Evolutionary conservation across 208 protist genomes (phyloP), one percentile per base, ranked within the genome.

Genomic region (Leishmania amazonensis): DNA sequence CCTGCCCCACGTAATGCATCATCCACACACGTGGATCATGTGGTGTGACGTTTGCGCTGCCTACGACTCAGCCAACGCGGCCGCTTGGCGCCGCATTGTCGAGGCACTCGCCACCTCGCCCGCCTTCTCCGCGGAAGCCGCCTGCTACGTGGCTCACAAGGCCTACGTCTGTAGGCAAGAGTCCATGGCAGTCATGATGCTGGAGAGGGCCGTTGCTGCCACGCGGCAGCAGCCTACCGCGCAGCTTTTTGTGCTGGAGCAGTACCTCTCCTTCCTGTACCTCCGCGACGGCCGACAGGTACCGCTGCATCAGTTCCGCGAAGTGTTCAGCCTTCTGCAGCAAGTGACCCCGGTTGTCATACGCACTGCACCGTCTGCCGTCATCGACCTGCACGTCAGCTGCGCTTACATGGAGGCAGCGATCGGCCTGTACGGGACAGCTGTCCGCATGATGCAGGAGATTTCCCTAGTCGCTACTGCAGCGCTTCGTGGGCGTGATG

Each of bases 201-300:
- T 92, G 73, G 93, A 96, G 81, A 78, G 83, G 3, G 85, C 87
- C 24, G 70, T 93, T 38, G 81, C 84, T 9, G 76, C 75, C 8
- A 86, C 91, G 40, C 79, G 83, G 28, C 76, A 74, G n/a, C 45
- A 78, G 1, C 86, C 90, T 0, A 75, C 86, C 13, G 84, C 87
- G 38, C 77, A 90, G 38, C 53, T 95, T 0, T 90, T 94, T 60
- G 60, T 95, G 38, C 72, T 93, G 42, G 86, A 89, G 70, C 93
- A 96, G 80, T 93, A 94, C 54, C 77, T 95, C 6, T 92, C 91
- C 57, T 89, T 88, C 72, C 76, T 96, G 31, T 89, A 85, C 62
- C 13, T 89, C 67, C 85, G 57, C 9, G 67, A 89, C 81, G 87
- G 87, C 53, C 64, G 73, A 31, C 60, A 57, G 8, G 65, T 81